Evolutionary conservation across 768 basidiomycete genomes (phyloP), one percentile per base, ranked within the genome.

Genomic region (Psilocybe azurescens): DNA sequence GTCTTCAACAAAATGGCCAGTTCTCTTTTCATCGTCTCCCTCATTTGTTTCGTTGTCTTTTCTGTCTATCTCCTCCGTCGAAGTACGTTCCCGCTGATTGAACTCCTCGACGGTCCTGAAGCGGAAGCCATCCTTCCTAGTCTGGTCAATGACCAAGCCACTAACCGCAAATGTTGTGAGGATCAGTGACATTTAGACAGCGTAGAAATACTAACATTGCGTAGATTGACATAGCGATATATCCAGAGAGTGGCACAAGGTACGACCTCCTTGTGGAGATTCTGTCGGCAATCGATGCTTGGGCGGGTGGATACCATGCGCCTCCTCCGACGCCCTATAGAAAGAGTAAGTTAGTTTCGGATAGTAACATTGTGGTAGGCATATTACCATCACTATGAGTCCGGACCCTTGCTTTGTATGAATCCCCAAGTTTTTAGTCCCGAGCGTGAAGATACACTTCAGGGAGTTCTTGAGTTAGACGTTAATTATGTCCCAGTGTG

Each of bases 251-350:
- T 0, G 87, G 85, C 5, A 89, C 84, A 46, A 87, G 78, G 68
- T 89, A 89, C 18, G 88, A 89, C 58, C 77, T 78, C 20, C 81
- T 78, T 2, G 83, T 84, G 60, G 74, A 79, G 44, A 79, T 55
- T 59, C 68, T 69, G 68, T 88, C 84, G 4, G 85, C 86, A 48
- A 89, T 73, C 14, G 78, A 76, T 16, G 80, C 87, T 65, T 89
- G 86, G 5, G 86, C 86, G 10, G 85, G 77, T 2, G 88, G 87
- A 71, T 84, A 89, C 87, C 86, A 88, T n/a, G 86, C 88, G 36
- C 87, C 88, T 50, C 86, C 86, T 58, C 85, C 86, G 49, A 88
- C 86, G 54, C 86, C 75, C 76, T 77, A 53, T 16, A 3, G 56
- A 30, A 57, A 53, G 60, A n/a, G 30, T 54, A 18, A 59, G 54